phyloP scores from a whole-genome alignment of 345 rosid genomes.

The Moringa oleifera region DNA sequence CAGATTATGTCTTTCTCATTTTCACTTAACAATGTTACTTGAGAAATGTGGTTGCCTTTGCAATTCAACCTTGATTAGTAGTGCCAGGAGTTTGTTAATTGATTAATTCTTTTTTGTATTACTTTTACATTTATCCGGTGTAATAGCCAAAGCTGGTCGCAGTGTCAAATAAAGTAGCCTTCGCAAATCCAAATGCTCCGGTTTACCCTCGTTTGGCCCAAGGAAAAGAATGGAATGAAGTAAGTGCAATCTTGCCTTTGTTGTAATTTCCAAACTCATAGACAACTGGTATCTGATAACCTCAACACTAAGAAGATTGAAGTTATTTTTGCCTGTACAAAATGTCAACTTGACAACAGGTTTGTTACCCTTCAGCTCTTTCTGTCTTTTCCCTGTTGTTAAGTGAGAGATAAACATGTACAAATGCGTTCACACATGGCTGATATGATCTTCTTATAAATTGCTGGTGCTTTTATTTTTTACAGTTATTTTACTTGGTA shows the following conservation, averaged over 20 bases:
- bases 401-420: too few species aligned
- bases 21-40: neutral
- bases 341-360: neutral
- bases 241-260: slow-evolving; percentile 22
- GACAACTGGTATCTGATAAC: neutral
- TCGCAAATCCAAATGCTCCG: slow-evolving; percentile 61
- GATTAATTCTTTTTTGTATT: neutral
- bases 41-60: neutral
- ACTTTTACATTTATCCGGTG: neutral
- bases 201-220: slow-evolving; percentile 67
- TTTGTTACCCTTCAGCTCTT: too few species aligned
- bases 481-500: too few species aligned
- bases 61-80: neutral
- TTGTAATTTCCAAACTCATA: neutral
- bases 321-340: neutral
- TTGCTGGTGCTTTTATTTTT: neutral
- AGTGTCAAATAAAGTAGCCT: slow-evolving; percentile 49
- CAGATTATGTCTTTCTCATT: too few species aligned
- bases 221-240: slow-evolving; percentile 70
- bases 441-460: neutral
- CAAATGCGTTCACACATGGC: too few species aligned
- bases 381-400: too few species aligned
- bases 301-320: too few species aligned
- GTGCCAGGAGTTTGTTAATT: too few species aligned
- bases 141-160: slow-evolving; percentile 66